phyloP scores from a whole-genome alignment of 2,329 filamentous ascomycete genomes.

The Aotearoamyces nothofagi region DNA sequence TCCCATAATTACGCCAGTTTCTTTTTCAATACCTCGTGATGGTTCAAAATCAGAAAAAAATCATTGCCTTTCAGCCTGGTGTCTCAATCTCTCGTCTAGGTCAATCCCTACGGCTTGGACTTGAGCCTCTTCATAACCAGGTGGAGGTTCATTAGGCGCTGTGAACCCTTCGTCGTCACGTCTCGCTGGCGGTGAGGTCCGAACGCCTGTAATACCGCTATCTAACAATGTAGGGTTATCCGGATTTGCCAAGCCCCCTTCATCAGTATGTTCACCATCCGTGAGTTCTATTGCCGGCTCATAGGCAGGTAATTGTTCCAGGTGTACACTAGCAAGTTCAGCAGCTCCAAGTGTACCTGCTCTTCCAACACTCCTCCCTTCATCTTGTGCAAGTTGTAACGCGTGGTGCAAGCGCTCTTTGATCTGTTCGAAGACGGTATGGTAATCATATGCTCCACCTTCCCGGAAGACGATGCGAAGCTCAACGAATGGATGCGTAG shows the following conservation, averaged over 20 bases:
- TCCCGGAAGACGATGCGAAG: constrained; percentile 85
- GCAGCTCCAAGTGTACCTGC: constrained; percentile 29
- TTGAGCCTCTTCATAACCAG: constrained; percentile 87
- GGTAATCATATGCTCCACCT: constrained; percentile 87
- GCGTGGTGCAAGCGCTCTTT: constrained; percentile 74
- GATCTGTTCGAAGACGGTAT: constrained; percentile 66
- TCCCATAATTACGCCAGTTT: too few relatives aligned
- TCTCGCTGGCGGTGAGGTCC: constrained; percentile 4
- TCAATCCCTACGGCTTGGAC: too few relatives aligned
- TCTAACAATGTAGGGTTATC: constrained; percentile 11
- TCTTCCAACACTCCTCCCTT: constrained; percentile 32
- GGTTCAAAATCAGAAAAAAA: too few relatives aligned
- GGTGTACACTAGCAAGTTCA: constrained; percentile 49
- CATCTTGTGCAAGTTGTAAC: constrained; percentile 57
- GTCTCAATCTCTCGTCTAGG: too few relatives aligned
- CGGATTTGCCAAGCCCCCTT: constrained; percentile 8
- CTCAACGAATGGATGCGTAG: constrained; percentile 57
- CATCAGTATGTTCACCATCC: constrained; percentile 3
- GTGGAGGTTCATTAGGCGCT: constrained; percentile 62
- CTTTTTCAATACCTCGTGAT: too few relatives aligned
- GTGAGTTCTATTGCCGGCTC: constrained; percentile 35
- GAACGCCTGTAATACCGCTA: constrained; percentile 7
- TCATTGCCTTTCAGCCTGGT: too few relatives aligned
- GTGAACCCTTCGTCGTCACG: constrained; percentile 8
- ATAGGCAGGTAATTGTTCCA: constrained; percentile 83